Base-by-base conservation (phyloP, 2,329 filamentous ascomycete genomes). In the Pseudogymnoascus sp. region DNA sequence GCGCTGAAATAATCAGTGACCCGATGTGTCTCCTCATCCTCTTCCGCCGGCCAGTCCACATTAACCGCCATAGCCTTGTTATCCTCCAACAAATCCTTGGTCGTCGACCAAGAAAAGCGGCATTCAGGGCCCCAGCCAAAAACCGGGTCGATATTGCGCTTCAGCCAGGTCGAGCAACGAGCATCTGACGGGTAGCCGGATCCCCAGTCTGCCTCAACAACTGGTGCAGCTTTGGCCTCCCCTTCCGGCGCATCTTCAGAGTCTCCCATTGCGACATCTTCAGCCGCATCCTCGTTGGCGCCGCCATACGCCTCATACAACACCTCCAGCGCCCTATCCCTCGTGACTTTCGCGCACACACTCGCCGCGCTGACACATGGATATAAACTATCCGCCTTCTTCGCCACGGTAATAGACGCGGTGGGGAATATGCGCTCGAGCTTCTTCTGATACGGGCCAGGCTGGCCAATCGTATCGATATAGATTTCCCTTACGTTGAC, bases 61-160 rank as follows among this genome's bases (percentile, higher is more conserved):
- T 83, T 88, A 62, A 89, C 82, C 3, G 83, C 85, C 23, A 79
- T 80, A 7, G 79, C 82, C 74, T 89, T 91, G n/a, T 63, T 19
- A 61, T 80, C 78, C 68, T 97, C 93, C 3, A 99, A 78, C 85
- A 97, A 84, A 71, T 97, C 93, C 77, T 96, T 97, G 1, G 90
- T 90, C 0, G 95, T 97, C 0, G 89, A 90, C 95, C 95, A 99
- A 72, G 92, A 96, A 72, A 97, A 97, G 4, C 95, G 83, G 73
- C 91, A 96, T 76, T 97, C 93, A 23, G 84, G 84, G 0, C 93
- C 93, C 93, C 95, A 99, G 13, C 95, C 95, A 78, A 97, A 99
- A 1, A 97, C 77, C 2, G 91, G 90, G 72, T 99, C 88, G 87
- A 97, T 93, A 68, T 93, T 95, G 40, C 78, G 79, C 76, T 87